Conservation (phyloP, 257 asterid species). For the Jacaranda mimosifolia region DNA sequence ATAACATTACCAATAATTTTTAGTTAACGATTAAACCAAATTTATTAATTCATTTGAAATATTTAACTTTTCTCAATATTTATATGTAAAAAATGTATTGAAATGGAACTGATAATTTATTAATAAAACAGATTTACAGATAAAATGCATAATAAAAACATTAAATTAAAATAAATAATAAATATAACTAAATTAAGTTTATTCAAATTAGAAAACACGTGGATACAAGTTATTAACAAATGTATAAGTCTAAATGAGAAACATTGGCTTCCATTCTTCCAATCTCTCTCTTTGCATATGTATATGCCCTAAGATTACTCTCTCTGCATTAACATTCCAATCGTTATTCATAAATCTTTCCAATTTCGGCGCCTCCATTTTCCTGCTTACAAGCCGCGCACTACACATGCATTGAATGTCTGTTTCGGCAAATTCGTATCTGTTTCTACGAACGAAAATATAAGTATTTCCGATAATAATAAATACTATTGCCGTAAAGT, state of each 20-base stretch:
- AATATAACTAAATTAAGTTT: not conserved
- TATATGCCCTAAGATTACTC: conserved; percentile 41
- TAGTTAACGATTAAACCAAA: too few species aligned
- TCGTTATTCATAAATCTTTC: conserved; percentile 26
- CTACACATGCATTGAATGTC: conserved; percentile 28
- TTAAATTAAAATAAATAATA: not conserved
- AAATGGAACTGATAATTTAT: too few species aligned
- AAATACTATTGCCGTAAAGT: conserved; percentile 16
- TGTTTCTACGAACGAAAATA: conserved; percentile 7
- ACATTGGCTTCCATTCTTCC: not conserved
- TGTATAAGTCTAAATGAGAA: not conserved
- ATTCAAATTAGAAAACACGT: conserved; percentile 26
- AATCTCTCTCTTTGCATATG: conserved; percentile 1
- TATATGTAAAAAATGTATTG: too few species aligned
- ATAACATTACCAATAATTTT: too few species aligned
- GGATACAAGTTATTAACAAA: not conserved
- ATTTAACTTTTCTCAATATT: too few species aligned
- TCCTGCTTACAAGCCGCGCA: conserved; percentile 33
- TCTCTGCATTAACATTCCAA: conserved; percentile 38
- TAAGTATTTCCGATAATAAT: not conserved
- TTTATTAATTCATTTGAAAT: too few species aligned
- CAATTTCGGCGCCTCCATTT: conserved; percentile 56
- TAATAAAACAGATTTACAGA: too few species aligned
- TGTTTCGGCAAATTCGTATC: conserved; percentile 15
- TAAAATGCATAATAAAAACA: too few species aligned